Base-by-base conservation (phyloP, 371 early-diverging fungal genomes). In the Mucor circinelloides region DNA sequence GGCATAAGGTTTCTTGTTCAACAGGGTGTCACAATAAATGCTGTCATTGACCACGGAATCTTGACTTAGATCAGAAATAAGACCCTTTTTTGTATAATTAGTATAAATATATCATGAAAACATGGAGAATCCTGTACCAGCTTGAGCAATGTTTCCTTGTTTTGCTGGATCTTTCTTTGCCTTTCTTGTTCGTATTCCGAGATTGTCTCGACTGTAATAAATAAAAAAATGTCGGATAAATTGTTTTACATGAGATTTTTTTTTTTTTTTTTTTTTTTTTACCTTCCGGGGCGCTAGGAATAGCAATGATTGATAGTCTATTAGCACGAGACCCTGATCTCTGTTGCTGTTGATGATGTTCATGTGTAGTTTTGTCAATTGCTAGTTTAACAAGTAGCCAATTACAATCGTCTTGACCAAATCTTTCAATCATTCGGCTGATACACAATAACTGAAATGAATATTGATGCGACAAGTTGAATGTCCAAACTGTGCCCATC, bases 401-500 rank as follows among this genome's bases (percentile, higher is more conserved):
- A 55, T 90, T 88, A 40, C 87, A 75, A 25, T 85, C 88, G 72
- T 94, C 93, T 32, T 80, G 83, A 21, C 95, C 95, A 76, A 95
- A 95, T 9, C 95, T 86, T 71, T 95, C 92, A 1, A 90, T 91
- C 90, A 95, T 93, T 34, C 94, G 85, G 2, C 94, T 93, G 32
- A 89, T 84, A 67, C 91, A 92, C 13, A 95, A 81, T 8, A 84
- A 80, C 6, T 84, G 78, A 71, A 94, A 89, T 10, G 75, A 61
- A 52, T 83, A 80, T 6, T 73, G 72, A 19, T 73, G 69, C 4
- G 82, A 85, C 2, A 90, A 88, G 57, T 84, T 85, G 70, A 96
- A 94, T 0, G 91, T 85, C 95, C 95, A 95, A 0, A 94, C 94
- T 1, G 94, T 94, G 7, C 95, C 97, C 94, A 95, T 95, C 0